Base-by-base conservation (phyloP, 116 monocot species). In the Thalassia testudinum region DNA sequence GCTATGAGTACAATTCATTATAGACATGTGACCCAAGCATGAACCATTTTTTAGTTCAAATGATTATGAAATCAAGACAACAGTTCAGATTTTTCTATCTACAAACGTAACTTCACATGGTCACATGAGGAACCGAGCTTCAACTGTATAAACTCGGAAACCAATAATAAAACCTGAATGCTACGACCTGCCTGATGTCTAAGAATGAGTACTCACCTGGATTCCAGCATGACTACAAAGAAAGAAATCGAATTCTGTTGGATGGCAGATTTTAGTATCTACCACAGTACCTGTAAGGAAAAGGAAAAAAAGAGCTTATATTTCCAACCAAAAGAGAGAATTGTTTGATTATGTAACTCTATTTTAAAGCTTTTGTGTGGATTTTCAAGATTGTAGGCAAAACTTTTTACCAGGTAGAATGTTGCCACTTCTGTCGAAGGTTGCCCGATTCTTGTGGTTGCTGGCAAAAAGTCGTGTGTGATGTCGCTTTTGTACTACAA, bases 401-500 rank as follows among this genome's bases (percentile, higher is more conserved):
- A n/a, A n/a, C n/a, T n/a, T 30, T 64, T 55, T 43, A 81, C 90
- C 90, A 43, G 80, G 80, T 40, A 72, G 45, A 27, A 75, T 80
- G 54, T 80, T 75, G 47, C 87, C 93, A 63, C 93, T 95, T 45
- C 56, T 73, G 57, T 95, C 93, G 43, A 81, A 65, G 21, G 80
- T 62, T 28, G 43, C 26, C 1, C 64, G 52, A 53, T 95, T 84
- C 6, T 15, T 45, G 59, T 95, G 76, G 59, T 95, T 87, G 43
- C 78, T 78, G 0, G 93, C 81, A 59, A 95, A 95, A 18, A 95
- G 60, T 0, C 93, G 50, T 0, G 88, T 87, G 52, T 95, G 93
- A 62, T 95, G 93, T 11, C 93, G 83, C 43, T 95, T 95, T 44
- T 95, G 93, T 43, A 95, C 93, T 30, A 95, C 88, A 1, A 95